Evolutionary conservation across 2,329 filamentous ascomycete species (phyloP), one percentile per base, ranked within the genome.

Genomic region (Celoporthe dispersa): DNA sequence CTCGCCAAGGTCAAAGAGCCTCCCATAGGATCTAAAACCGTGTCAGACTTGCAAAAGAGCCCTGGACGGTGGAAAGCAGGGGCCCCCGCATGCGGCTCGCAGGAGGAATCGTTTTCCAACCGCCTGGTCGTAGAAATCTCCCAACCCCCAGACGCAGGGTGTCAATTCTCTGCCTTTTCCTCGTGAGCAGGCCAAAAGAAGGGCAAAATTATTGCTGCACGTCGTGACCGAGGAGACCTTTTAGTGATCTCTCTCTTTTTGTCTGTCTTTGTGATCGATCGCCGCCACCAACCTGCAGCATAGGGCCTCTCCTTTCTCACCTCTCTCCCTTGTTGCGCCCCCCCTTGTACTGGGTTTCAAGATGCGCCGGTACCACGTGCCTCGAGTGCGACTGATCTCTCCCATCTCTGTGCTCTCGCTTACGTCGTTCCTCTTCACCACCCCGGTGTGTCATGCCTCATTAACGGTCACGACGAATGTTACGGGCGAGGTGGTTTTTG

Each of bases 391-490:
- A 37, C n/a, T 39, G 41, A 28, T 14, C 39, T 53, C 62, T 64
- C 12, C 31, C 37, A 7, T 44, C 48, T 31, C 25, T 53, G 11
- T 53, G 37, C 22, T 64, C 39, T 48, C 28, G 22, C 6, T 64
- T 28, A 11, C 41, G 19, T 33, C 39, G 3, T 28, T 64, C 22
- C 31, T 51, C 62, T 28, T 64, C 25, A 19, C 14, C n/a, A 11
- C n/a, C 14, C 44, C 39, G n/a, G 39, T 53, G 31, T 64, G 41
- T 14, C 25, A 64, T 48, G 62, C 39, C 16, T 33, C 41, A 12
- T 51, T 64, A 28, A 53, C 62, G 25, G 62, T 64, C 41, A 51
- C 25, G 41, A 48, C 44, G 31, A 64, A 11, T 31, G 62, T 64
- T 33, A n/a, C 41, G 41, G 62, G 62, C 62, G 41, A 64, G 41